Base-by-base conservation (phyloP, 2,329 filamentous ascomycete genomes). In the Pyrenophora tritici-repentis region DNA sequence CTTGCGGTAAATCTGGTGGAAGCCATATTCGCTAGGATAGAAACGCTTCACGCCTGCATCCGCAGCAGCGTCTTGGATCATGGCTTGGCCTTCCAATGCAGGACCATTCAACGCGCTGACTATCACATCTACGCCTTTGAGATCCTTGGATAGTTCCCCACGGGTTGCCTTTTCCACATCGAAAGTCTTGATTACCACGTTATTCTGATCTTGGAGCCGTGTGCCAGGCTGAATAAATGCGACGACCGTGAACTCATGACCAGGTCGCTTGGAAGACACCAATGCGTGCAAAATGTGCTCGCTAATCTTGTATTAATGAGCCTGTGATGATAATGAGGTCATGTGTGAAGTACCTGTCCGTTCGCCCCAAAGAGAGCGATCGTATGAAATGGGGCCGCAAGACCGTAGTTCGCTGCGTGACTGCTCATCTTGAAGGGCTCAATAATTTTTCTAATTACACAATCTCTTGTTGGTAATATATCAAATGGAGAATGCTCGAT, bases 1-100 rank as follows among this genome's bases (percentile, higher is more conserved):
- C 34, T 59, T 59, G 16, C 54, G 54, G 35, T 63, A 62, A 2
- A 67, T 51, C 10, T 65, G 50, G 46, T 64, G 63, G 55, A 69
- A 62, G 1, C 58, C 65, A 26, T 50, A 65, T 36, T 70, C 65
- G 31, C 61, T 63, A 0, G 58, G 63, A 24, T 67, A 66, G 35
- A 70, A 66, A 5, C 63, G 49, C 29, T 61, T 59, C 1, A 70
- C 66, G 2, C 63, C 60, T 10, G 62, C 58, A n/a, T 59, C 52
- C 1, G 51, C 55, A 2, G 61, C 64, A 1, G 65, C 63, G 43
- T 71, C 57, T 40, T 68, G 62, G 7, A 68, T 56, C 2, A 39
- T 47, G 6, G 39, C 32, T 39, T 70, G 62, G 3, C 48, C 40
- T 14, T 57, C 39, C 8, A 68, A 40, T 0, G 50, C 59, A 18